phyloP scores from a whole-genome alignment of 768 basidiomycete species.

The Tylopilus felleus region DNA sequence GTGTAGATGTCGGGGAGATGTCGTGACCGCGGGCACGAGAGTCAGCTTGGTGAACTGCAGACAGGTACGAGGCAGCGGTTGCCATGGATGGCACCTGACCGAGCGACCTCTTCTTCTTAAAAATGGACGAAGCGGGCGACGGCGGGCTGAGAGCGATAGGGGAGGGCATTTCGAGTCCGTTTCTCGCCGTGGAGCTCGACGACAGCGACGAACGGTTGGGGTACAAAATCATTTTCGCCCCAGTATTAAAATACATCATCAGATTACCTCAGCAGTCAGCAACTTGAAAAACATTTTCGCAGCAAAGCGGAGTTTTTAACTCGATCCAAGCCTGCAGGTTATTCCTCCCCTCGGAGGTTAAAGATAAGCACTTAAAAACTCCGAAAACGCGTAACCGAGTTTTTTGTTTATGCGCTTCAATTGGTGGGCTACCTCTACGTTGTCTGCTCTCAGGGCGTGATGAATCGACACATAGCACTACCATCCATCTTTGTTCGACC shows the following conservation, averaged over 20 bases:
- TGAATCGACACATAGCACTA: too few species aligned
- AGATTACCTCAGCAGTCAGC: slow-evolving; percentile 25
- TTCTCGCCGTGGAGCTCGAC: slow-evolving; percentile 7
- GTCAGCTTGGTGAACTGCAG: slow-evolving; percentile 62
- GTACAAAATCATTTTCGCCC: slow-evolving; percentile 8
- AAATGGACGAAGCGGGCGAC: slow-evolving; percentile 52
- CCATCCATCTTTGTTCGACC: too few species aligned
- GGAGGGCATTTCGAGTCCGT: slow-evolving; percentile 40
- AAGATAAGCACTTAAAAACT: neutral
- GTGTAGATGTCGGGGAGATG: slow-evolving; percentile 57
- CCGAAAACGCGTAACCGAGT: neutral
- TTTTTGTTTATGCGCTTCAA: too few species aligned
- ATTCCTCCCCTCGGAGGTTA: neutral
- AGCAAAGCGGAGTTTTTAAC: neutral
- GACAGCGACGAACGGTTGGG: slow-evolving; percentile 12
- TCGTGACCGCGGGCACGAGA: slow-evolving; percentile 55
- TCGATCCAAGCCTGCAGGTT: neutral
- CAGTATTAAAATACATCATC: slow-evolving; percentile 18
- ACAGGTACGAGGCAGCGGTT: slow-evolving; percentile 57
- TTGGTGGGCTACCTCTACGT: too few species aligned
- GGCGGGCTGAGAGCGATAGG: slow-evolving; percentile 62
- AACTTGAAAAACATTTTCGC: neutral
- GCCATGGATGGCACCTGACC: slow-evolving; percentile 38
- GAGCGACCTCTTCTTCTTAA: slow-evolving; percentile 53
- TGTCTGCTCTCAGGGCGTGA: neutral